Conservation (phyloP, 495 filamentous ascomycete species). For the Penicillium cataractarum region DNA sequence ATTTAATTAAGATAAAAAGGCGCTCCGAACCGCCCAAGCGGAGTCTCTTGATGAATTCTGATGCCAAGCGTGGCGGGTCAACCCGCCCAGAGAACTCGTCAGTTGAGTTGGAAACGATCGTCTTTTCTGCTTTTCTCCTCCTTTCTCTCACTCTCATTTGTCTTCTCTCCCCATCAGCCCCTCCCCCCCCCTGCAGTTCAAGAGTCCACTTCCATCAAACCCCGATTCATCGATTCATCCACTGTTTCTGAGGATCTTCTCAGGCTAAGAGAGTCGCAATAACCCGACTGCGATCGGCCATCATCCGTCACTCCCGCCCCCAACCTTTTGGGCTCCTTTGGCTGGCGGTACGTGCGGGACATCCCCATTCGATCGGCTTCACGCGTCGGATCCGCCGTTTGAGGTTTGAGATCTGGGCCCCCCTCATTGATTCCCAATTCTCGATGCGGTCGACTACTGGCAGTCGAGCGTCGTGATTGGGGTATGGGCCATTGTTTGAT, state of each 20-base stretch:
- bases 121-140: neutral
- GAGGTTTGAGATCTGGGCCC: neutral
- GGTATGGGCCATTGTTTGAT: neutral
- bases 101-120: neutral
- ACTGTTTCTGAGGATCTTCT: no score
- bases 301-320: neutral
- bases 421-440: neutral
- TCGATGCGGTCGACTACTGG: neutral
- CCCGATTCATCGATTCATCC: neutral
- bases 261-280: neutral
- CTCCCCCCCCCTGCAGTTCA: neutral
- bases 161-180: neutral
- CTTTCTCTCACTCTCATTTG: neutral
- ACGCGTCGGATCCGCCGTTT: neutral
- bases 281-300: neutral
- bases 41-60: neutral
- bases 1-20: no score
- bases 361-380: neutral
- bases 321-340: neutral
- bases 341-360: neutral
- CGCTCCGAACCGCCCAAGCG: slow-evolving; percentile 23
- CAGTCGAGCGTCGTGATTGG: neutral
- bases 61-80: slow-evolving; percentile 6
- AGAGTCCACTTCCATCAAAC: neutral
- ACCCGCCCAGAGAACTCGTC: neutral